A percentile compares a stretch with the other conserved stretches of the same genome.
Evolutionary conservation across 495 filamentous ascomycete species (phyloP).

Genomic region (Penicillium silybi): DNA sequence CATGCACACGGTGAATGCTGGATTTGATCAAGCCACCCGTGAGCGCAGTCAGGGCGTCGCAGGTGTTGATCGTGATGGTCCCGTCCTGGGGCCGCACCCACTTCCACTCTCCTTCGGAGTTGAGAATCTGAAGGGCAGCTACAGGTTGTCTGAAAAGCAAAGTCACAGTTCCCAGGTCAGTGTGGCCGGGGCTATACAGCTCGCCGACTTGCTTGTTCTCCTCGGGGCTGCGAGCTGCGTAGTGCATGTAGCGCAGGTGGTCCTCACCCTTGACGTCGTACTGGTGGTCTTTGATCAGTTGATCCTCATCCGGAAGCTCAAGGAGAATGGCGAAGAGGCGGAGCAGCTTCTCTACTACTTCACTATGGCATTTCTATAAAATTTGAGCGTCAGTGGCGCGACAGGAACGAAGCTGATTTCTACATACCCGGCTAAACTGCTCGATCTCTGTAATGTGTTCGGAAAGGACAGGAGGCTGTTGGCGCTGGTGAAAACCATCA

Average conservation of each 20-base stretch:
- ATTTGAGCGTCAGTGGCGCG: neutral
- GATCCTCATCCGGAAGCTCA: slow-evolving; percentile 47
- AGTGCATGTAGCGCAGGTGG: slow-evolving; percentile 53
- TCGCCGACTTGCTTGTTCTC: slow-evolving; percentile 37
- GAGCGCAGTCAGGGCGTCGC: slow-evolving; percentile 45
- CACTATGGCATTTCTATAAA: slow-evolving; percentile 45
- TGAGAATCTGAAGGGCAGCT: slow-evolving; percentile 44
- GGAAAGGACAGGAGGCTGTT: slow-evolving; percentile 35
- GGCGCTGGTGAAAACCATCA: slow-evolving; percentile 37
- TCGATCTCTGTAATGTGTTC: slow-evolving; percentile 34
- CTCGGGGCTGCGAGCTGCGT: slow-evolving; percentile 37
- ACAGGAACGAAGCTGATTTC: neutral
- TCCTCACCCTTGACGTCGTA: slow-evolving; percentile 48
- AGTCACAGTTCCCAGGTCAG: slow-evolving; percentile 39
- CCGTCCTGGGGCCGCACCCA: slow-evolving; percentile 44
- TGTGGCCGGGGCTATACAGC: slow-evolving; percentile 35
- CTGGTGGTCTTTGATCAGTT: slow-evolving; percentile 43
- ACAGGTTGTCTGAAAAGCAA: slow-evolving; percentile 47
- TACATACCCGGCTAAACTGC: slow-evolving; percentile 37
- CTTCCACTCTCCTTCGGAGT: slow-evolving; percentile 34
- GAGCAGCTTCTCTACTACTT: slow-evolving; percentile 47
- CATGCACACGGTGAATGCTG: slow-evolving; percentile 50
- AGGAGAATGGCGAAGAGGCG: slow-evolving; percentile 51
- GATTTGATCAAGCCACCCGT: slow-evolving; percentile 50
- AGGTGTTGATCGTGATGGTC: slow-evolving; percentile 51